phyloP scores from a whole-genome alignment of 1,139 yeast species.

The Meyerozyma guilliermondii region DNA sequence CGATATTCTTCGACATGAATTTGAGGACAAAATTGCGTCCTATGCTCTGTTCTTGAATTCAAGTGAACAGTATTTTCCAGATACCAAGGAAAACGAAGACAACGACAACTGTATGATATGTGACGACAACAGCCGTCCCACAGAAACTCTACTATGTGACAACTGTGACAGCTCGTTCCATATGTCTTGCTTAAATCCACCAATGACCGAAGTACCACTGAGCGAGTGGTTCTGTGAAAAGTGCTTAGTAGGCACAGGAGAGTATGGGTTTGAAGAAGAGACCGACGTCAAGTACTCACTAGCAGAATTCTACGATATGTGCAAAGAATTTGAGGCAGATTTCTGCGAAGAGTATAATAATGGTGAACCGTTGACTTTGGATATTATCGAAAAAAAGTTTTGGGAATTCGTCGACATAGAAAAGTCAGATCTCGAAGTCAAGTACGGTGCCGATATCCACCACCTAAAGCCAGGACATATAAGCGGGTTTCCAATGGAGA shows the following conservation, averaged over 20 bases:
- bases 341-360: slow-evolving; percentile 28
- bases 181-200: slow-evolving; percentile 55
- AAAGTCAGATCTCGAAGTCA: slow-evolving; percentile 48
- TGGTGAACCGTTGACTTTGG: slow-evolving; percentile 29
- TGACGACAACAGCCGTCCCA: slow-evolving; percentile 43
- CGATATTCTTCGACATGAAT: slow-evolving; percentile 24
- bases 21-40: slow-evolving; percentile 27
- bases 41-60: slow-evolving; percentile 42
- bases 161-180: slow-evolving; percentile 73
- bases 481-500: slow-evolving; percentile 58
- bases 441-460: slow-evolving; percentile 79
- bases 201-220: slow-evolving; percentile 43
- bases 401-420: slow-evolving; percentile 52
- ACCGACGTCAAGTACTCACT: slow-evolving; percentile 48
- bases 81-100: slow-evolving; percentile 18
- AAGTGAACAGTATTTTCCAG: slow-evolving; percentile 17
- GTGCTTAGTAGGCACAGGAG: slow-evolving; percentile 83
- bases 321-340: slow-evolving; percentile 44
- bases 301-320: slow-evolving; percentile 56
- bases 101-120: slow-evolving; percentile 52
- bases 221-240: slow-evolving; percentile 76
- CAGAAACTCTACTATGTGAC: slow-evolving; percentile 57
- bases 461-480: slow-evolving; percentile 55
- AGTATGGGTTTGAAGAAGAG: slow-evolving; percentile 83
- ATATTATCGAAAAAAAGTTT: slow-evolving; percentile 49